These are phyloP conservation scores for Kurtzmaniella quercitrusa DNA, from an alignment of 1,139 yeast genomes.

Conservation along the genomic window DNA sequence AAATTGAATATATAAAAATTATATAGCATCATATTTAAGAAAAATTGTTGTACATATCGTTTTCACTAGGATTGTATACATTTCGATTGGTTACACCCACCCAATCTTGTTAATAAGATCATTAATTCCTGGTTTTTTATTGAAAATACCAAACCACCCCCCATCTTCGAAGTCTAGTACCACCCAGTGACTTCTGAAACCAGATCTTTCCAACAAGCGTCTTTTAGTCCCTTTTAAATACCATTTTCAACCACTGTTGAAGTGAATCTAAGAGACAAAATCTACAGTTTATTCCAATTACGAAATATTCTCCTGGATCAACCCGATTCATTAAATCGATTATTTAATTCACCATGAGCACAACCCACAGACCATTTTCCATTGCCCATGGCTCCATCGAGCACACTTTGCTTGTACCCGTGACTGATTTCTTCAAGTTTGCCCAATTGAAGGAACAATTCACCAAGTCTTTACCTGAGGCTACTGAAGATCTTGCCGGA, in stretches of 20 bases:
- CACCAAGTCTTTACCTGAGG: slow-evolving; percentile 68
- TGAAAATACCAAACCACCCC: not conserved
- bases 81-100: not conserved
- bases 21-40: not conserved
- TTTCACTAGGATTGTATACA: not conserved
- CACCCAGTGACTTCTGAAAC: not conserved
- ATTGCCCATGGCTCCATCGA: slow-evolving; percentile 84
- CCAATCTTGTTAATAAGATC: not conserved
- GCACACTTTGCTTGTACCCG: slow-evolving; percentile 83
- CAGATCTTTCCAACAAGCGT: too few species aligned
- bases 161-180: not conserved
- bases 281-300: too few species aligned
- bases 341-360: slow-evolving; percentile 15
- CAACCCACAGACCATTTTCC: slow-evolving; percentile 61
- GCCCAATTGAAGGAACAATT: slow-evolving; percentile 89
- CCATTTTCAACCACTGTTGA: too few species aligned
- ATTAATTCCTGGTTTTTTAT: not conserved
- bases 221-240: not conserved
- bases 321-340: not conserved
- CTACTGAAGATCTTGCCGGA: slow-evolving; percentile 79
- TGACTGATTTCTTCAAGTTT: slow-evolving; percentile 71
- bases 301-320: not conserved
- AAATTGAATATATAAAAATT: not conserved
- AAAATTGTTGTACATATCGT: not conserved
- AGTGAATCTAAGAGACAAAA: too few species aligned